Percentiles rank a stretch among this genome's conserved stretches.
Conservation (phyloP, 2,329 filamentous ascomycete species). For the Aspergillus phoenicis region DNA sequence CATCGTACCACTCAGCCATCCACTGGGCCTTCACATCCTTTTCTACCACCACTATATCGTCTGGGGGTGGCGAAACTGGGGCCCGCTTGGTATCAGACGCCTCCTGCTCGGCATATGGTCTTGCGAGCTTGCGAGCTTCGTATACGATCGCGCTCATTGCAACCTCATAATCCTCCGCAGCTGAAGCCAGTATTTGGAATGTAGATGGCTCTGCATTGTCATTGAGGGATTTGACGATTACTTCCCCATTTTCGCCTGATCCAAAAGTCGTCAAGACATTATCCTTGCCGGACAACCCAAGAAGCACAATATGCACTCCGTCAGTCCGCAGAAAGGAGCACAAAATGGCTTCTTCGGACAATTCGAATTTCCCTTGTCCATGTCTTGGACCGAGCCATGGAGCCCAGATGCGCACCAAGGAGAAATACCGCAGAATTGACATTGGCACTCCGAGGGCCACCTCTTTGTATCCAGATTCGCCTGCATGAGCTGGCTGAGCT, state of each 20-base stretch:
- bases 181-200: conserved; percentile 68
- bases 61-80: conserved; percentile 37
- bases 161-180: conserved; percentile 71
- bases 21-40: conserved; percentile 56
- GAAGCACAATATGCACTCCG: conserved; percentile 74
- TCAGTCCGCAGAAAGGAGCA: conserved; percentile 73
- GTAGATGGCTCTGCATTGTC: conserved; percentile 62
- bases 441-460: conserved; percentile 66
- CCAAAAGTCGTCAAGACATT: conserved; percentile 71
- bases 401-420: conserved; percentile 74
- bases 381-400: conserved; percentile 91
- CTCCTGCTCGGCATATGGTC: conserved; percentile 28
- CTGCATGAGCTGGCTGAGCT: conserved; percentile 57
- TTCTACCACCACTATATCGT: conserved; percentile 47
- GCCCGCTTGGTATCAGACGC: conserved; percentile 16
- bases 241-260: conserved; percentile 64
- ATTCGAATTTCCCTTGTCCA: conserved; percentile 65
- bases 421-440: conserved; percentile 73
- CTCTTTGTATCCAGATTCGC: conserved; percentile 59
- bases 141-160: conserved; percentile 83
- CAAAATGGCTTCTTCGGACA: conserved; percentile 77
- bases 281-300: conserved; percentile 74
- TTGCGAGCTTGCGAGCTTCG: conserved; percentile 71
- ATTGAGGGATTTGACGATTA: conserved; percentile 71
- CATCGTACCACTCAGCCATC: conserved; percentile 89